These are phyloP conservation scores for Alternaria conjuncta DNA, from an alignment of 2,329 filamentous ascomycete genomes.

Conservation along the genomic window DNA sequence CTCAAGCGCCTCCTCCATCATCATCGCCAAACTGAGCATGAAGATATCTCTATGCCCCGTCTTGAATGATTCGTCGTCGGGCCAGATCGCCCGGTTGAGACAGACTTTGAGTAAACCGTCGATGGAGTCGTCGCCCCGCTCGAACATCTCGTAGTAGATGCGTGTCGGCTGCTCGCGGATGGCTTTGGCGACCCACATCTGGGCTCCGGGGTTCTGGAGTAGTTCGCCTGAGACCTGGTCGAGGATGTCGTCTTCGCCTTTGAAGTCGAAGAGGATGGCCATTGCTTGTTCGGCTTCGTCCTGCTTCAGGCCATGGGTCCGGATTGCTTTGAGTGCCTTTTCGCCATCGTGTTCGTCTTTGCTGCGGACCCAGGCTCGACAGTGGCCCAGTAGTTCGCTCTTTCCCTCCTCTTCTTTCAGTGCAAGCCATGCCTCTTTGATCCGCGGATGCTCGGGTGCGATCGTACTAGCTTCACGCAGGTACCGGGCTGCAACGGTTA, in stretches of 20 bases:
- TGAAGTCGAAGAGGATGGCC: constrained; percentile 51
- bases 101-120: constrained; percentile 52
- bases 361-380: constrained; percentile 44
- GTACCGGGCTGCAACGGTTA: constrained; percentile 50
- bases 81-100: constrained; percentile 53
- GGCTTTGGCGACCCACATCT: constrained; percentile 48
- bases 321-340: constrained; percentile 42
- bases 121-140: constrained; percentile 55
- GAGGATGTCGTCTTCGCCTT: constrained; percentile 50
- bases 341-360: constrained; percentile 51
- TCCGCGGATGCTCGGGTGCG: constrained; percentile 48
- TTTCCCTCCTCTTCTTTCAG: constrained; percentile 49
- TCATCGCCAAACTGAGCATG: constrained; percentile 79
- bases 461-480: constrained; percentile 54
- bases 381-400: constrained; percentile 42
- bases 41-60: constrained; percentile 65
- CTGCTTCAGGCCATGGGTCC: constrained; percentile 39
- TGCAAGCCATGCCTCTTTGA: constrained; percentile 51
- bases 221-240: constrained; percentile 50
- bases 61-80: constrained; percentile 52
- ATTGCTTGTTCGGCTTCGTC: constrained; percentile 51
- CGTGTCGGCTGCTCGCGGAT: constrained; percentile 50
- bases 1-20: constrained; percentile 90
- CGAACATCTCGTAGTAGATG: constrained; percentile 53
- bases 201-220: constrained; percentile 45